Conservation (phyloP, 495 filamentous ascomycete genomes). For the Xylaria nigripes region DNA sequence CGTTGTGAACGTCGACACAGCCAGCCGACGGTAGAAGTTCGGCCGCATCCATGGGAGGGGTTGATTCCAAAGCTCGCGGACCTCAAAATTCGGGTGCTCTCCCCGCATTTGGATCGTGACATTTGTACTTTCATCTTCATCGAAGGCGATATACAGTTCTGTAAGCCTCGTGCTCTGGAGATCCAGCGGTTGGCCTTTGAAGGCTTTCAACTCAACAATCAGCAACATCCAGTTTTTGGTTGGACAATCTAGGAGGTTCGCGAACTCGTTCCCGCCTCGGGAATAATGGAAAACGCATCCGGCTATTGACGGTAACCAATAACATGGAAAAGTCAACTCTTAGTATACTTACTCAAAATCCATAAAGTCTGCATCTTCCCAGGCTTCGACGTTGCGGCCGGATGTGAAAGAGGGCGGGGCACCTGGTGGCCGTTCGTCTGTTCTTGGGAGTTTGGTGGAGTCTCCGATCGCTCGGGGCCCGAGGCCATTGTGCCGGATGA, state of each 20-base stretch:
- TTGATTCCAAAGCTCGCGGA: slow-evolving; percentile 24
- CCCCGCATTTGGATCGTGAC: slow-evolving; percentile 26
- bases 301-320: neutral
- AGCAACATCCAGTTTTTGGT: neutral
- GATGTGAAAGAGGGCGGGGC: slow-evolving; percentile 8
- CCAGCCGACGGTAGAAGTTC: slow-evolving; percentile 23
- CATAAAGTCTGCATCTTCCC: slow-evolving; percentile 10
- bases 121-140: slow-evolving; percentile 23
- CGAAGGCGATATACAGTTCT: slow-evolving; percentile 25
- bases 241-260: neutral
- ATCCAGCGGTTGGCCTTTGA: slow-evolving; percentile 23
- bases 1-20: slow-evolving; percentile 23
- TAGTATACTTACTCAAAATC: slow-evolving; percentile 10
- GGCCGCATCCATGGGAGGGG: slow-evolving; percentile 22
- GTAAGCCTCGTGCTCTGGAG: slow-evolving; percentile 25
- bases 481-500: slow-evolving; percentile 5
- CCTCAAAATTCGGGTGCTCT: slow-evolving; percentile 19
- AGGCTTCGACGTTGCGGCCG: slow-evolving; percentile 3
- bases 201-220: slow-evolving; percentile 9
- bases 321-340: no score
- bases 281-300: neutral
- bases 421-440: slow-evolving; percentile 5
- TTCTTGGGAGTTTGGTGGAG: slow-evolving; percentile 5
- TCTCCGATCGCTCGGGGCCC: slow-evolving; percentile 4
- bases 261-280: neutral